A percentile compares a stretch with the other conserved stretches of the same genome.
These are phyloP conservation scores for Nannizziopsis arthrosporioides DNA, from an alignment of 2,329 filamentous ascomycete species.

Conservation along the genomic window DNA sequence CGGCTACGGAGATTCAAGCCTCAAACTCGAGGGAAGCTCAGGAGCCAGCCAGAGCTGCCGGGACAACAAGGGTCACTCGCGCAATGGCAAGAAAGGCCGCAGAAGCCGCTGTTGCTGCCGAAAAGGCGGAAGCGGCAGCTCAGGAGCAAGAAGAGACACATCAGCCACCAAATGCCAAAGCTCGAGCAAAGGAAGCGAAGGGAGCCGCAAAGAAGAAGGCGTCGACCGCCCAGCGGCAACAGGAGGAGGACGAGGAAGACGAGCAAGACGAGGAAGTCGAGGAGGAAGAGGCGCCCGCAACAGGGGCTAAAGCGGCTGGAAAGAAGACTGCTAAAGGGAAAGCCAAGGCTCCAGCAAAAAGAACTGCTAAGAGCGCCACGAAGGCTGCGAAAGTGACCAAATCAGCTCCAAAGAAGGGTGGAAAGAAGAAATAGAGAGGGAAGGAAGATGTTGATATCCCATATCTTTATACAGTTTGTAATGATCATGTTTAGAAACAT, in stretches of 20 bases:
- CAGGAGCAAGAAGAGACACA: neutral
- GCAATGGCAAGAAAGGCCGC: too few relatives aligned
- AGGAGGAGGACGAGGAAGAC: too few relatives aligned
- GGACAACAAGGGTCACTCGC: too few relatives aligned
- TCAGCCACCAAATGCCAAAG: neutral
- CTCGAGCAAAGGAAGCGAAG: neutral
- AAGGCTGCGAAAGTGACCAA: neutral
- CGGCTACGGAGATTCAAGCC: neutral
- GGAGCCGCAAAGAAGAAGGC: neutral
- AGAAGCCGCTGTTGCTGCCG: too few relatives aligned
- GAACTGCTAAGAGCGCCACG: neutral
- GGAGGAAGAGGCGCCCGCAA: neutral
- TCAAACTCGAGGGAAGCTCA: neutral
- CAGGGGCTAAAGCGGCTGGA: neutral
- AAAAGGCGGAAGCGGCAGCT: neutral
- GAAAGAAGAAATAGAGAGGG: conserved; percentile 3
- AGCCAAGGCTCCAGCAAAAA: neutral
- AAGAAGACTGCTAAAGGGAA: neutral
- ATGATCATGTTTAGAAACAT: too few relatives aligned
- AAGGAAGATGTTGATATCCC: neutral
- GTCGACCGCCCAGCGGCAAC: neutral
- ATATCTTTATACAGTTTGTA: neutral
- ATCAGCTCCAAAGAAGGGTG: conserved; percentile 1
- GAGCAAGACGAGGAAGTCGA: too few relatives aligned
- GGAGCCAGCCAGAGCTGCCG: too few relatives aligned